Base-by-base conservation (phyloP, 768 basidiomycete species). In the Tubosaeta sp. region DNA sequence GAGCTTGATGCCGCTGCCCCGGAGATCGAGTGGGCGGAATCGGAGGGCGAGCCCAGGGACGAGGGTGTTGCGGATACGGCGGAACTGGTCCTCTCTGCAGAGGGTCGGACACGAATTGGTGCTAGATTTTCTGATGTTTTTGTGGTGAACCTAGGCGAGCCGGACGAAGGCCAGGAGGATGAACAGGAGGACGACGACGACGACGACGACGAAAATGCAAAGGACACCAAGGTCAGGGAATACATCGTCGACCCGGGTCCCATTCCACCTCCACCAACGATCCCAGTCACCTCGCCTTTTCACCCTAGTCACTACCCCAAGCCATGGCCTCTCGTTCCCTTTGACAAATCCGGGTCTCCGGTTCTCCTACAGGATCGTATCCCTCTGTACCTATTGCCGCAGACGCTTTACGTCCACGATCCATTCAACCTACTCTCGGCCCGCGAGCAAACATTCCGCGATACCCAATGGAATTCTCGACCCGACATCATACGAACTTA, bases 361-460 rank as follows among this genome's bases (percentile, higher is more conserved):
- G 5, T 58, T 16, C 38, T 47, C 12, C 69, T 76, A 25, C 68
- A 73, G 52, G 62, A 72, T 4, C 65, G 64, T 5, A 58, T 76
- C 31, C 68, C 73, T 0, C 50, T 65, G 5, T 51, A 70, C 34
- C 59, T 73, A 5, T 66, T 76, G 17, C 78, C 78, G 0, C 53
- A 71, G 57, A 74, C 59, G 17, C 64, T 79, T 10, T 54, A 72
- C 22, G 74, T 78, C 1, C 76, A 78, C 50, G 76, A 77, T 50
- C 76, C 77, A 0, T 76, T 66, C 56, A 59, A 61, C 48, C 38
- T 72, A 9, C 68, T 77, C 31, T 16, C 51, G 27, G 66, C 66
- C 16, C 6, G 14, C 25, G 0, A 43, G 5, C 43, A 7, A 34
- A 5, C 27, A 1, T 34, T 46, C 5, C 48, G 10, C 2, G 9